Evolutionary conservation across 352 stramenopile genomes (phyloP), one percentile per base, ranked within the genome.

Genomic region (Pythium guiyangense): DNA sequence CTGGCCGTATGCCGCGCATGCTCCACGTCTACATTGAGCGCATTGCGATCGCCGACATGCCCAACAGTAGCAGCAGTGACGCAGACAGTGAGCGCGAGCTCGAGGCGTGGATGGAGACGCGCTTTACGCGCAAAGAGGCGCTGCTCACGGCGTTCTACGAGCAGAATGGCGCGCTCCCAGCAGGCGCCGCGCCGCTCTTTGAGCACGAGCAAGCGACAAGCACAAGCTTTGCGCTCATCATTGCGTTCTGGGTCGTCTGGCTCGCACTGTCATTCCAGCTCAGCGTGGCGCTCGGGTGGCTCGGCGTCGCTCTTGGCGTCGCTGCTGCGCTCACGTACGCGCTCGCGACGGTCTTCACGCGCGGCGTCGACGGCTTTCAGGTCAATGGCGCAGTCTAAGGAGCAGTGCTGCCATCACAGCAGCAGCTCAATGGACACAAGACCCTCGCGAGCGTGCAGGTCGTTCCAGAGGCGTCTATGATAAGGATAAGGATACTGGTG

Each of bases 1-100:
- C 69, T 45, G 79, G 77, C 22, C 73, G 74, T 47, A 62, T 87
- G 56, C 84, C 84, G 14, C 69, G 69, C 35, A 75, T 66, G 42
- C 74, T 93, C 50, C 56, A 90, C 62, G 84, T 93, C 58, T 86
- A 90, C 66, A 59, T 93, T 22, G 77, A 91, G 49, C 66, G 84
- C 54, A 52, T 84, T 27, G 64, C 75, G 18, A 78, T 93, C 35
- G 50, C 58, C 12, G 52, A 64, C 5, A 54, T 91, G 40, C 55
- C 25, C n/a, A 47, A 5, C n/a, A 20, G 34, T 34, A 20, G 20
- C 26, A 10, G 44, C 11, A 31, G 55, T 15, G 53, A 58, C 29
- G 69, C 58, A 35, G 74, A 74, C 25, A 68, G 84, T 29, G 65
- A 45, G 0, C 71, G 31, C 31, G 31, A 77, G 27, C 62, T 92